Evolutionary conservation across 495 filamentous ascomycete genomes (phyloP).

Genomic region (Lindgomyces ingoldianus): DNA sequence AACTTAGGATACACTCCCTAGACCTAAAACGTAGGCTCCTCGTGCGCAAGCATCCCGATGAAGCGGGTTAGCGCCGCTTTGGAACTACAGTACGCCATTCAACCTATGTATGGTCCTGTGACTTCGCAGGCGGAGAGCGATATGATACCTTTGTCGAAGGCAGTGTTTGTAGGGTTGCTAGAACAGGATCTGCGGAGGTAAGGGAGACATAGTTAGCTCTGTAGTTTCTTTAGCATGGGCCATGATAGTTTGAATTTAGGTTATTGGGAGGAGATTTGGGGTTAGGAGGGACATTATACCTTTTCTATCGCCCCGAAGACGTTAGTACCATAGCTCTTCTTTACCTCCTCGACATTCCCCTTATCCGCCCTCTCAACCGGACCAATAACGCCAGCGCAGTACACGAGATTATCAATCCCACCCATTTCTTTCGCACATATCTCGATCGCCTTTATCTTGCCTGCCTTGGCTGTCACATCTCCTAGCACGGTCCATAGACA

Average conservation of each 20-base stretch:
- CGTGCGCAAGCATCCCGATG: slow-evolving; percentile 9
- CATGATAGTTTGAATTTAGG: not conserved
- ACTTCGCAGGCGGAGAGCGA: slow-evolving; percentile 7
- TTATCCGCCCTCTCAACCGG: slow-evolving; percentile 15
- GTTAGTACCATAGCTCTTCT: slow-evolving; percentile 9
- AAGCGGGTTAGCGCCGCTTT: slow-evolving; percentile 17
- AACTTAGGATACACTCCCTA: slow-evolving; percentile 22
- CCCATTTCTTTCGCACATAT: not conserved
- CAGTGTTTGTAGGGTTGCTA: not conserved
- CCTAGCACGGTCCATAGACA: not conserved
- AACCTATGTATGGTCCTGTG: slow-evolving; percentile 6
- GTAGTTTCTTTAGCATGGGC: not conserved
- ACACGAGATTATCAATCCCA: slow-evolving; percentile 12
- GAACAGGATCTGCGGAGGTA: slow-evolving; percentile 1
- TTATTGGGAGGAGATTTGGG: no score
- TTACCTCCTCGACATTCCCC: slow-evolving; percentile 12
- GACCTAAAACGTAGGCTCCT: slow-evolving; percentile 3
- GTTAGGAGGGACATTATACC: no score
- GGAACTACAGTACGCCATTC: slow-evolving; percentile 12
- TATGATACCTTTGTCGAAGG: slow-evolving; percentile 9
- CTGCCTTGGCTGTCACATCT: not conserved
- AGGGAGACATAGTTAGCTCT: slow-evolving; percentile 11
- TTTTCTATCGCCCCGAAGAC: slow-evolving; percentile 14
- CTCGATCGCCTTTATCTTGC: slow-evolving; percentile 1
- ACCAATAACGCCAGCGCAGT: slow-evolving; percentile 10